Evolutionary conservation across 352 stramenopile genomes (phyloP).

Genomic region (Aphanomyces euteiches): DNA sequence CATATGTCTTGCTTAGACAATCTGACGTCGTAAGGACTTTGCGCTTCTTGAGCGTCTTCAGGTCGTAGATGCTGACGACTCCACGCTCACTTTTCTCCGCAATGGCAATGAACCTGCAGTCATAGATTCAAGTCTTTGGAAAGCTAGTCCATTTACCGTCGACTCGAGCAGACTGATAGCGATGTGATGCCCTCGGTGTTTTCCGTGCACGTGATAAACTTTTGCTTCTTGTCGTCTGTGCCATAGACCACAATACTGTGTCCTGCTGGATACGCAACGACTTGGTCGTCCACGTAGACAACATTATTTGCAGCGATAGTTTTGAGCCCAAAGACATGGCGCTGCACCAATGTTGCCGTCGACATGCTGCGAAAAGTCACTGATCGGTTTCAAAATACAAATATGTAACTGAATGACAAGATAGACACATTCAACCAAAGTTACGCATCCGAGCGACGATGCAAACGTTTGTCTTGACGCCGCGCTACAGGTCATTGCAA

Average conservation of each 20-base stretch:
- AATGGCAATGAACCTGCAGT: constrained; percentile 58
- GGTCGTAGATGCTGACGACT: constrained; percentile 82
- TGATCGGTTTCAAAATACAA: neutral
- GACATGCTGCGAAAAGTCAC: constrained; percentile 16
- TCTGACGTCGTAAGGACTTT: constrained; percentile 84
- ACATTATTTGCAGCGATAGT: constrained; percentile 75
- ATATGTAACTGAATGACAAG: neutral
- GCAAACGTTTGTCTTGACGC: neutral
- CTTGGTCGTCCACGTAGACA: constrained; percentile 81
- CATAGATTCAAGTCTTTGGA: neutral
- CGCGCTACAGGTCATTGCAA: neutral
- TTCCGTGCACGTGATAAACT: constrained; percentile 81
- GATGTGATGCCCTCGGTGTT: constrained; percentile 67
- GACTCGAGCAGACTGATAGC: constrained; percentile 60
- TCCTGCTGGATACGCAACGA: constrained; percentile 78
- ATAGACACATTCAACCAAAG: neutral
- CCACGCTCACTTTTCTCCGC: constrained; percentile 67
- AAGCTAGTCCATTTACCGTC: constrained; percentile 34
- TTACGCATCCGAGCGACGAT: neutral
- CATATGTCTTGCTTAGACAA: constrained; percentile 54
- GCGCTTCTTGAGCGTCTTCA: constrained; percentile 86
- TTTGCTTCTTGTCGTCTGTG: constrained; percentile 88
- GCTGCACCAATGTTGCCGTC: constrained; percentile 27
- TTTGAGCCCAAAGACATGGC: constrained; percentile 90
- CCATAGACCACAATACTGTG: constrained; percentile 86